Percentiles rank a stretch among this genome's conserved stretches.
Evolutionary conservation across 1,284 basidiomycete genomes (phyloP).

Genomic region (Rhodotorula sp.): DNA sequence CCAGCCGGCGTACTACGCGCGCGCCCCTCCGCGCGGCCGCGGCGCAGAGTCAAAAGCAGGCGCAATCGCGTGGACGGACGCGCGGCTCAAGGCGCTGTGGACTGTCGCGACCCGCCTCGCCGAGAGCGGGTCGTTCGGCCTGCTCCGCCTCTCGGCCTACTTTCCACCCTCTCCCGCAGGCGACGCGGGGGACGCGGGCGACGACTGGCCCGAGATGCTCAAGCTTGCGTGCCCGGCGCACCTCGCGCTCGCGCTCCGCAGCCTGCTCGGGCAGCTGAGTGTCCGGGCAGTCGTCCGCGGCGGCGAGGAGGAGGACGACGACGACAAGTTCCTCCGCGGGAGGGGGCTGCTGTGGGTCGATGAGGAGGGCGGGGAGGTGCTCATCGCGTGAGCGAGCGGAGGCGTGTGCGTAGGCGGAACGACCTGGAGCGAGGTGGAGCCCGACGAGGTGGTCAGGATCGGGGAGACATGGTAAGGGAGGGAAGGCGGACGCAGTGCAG

Average conservation of each 20-base stretch:
- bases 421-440: too few species aligned
- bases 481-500: too few species aligned
- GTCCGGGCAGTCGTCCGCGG: background rate
- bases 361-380: slow-evolving; percentile 20
- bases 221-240: slow-evolving; percentile 25
- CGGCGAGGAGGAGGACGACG: background rate
- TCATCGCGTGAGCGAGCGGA: slow-evolving; percentile 11
- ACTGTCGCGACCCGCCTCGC: background rate
- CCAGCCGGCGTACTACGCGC: slow-evolving; percentile 1
- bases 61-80: slow-evolving; percentile 24
- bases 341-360: slow-evolving; percentile 31
- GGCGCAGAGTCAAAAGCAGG: background rate
- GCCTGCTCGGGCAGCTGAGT: slow-evolving; percentile 3
- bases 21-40: background rate
- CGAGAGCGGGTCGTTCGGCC: slow-evolving; percentile 8
- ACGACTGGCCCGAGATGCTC: background rate
- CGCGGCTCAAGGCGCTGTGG: slow-evolving; percentile 21
- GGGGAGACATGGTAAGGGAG: too few species aligned
- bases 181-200: background rate
- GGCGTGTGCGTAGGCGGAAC: too few species aligned
- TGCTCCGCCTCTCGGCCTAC: background rate
- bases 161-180: background rate
- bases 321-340: slow-evolving; percentile 16
- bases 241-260: slow-evolving; percentile 27
- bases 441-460: too few species aligned